Base-by-base conservation (phyloP, 176 grass and related monocot genomes). In the Leersia perrieri region DNA sequence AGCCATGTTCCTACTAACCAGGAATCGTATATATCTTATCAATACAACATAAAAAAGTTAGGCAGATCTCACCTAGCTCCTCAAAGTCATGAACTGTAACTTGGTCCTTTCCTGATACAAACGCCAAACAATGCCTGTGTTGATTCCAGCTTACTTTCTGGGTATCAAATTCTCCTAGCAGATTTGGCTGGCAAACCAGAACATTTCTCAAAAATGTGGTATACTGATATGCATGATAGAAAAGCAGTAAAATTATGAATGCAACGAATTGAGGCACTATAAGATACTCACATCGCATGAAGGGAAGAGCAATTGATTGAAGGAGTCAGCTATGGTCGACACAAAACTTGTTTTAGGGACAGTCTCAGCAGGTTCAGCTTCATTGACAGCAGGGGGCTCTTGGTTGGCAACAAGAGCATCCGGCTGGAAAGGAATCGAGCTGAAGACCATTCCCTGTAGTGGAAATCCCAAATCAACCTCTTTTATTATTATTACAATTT, bases 401-500 rank as follows among this genome's bases (percentile, higher is more conserved):
- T 40, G 53, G 49, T 51, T 81, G 5, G 84, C 41, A 15, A 45
- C 65, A 47, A 91, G 69, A 55, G 84, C 73, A 69, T 95, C 88
- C 5, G 86, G 71, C 70, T 98, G 88, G 63, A 98, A 98, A 51
- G 88, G 75, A 60, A 98, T 84, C 1, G 96, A 80, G 81, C 88
- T 86, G 81, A 98, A 98, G 18, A 95, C 86, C 82, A 87, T 88
- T 28, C 95, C 96, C 96, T 98, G n/a, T n/a, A n/a, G n/a, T n/a
- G 82, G 12, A 76, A 83, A 13, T 22, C 25, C 66, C 66, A 40
- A 41, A 55, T n/a, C n/a, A 2, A 49, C n/a, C n/a, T n/a, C n/a
- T n/a, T n/a, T n/a, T n/a, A n/a, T n/a, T n/a, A n/a, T n/a, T n/a
- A n/a, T n/a, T n/a, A n/a, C n/a, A n/a, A n/a, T n/a, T n/a, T n/a